These are phyloP conservation scores for Pyrenophora teres DNA, from an alignment of 2,329 filamentous ascomycete species.

Conservation along the genomic window DNA sequence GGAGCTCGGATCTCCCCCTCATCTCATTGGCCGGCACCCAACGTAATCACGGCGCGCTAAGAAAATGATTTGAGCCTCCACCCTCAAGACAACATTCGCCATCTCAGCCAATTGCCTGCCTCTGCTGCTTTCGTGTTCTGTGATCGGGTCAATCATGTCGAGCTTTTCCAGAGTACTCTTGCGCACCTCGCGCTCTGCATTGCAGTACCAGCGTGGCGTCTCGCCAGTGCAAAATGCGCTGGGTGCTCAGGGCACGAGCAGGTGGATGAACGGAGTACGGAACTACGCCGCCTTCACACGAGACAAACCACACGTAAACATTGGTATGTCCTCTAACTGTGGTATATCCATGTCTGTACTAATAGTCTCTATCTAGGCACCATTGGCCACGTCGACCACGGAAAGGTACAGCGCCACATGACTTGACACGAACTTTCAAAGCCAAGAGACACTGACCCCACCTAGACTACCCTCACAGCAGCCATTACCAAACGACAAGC, in stretches of 20 bases:
- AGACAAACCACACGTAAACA: conserved; percentile 97
- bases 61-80: conserved; percentile 36
- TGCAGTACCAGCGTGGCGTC: conserved; percentile 67
- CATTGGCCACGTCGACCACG: conserved; percentile 99
- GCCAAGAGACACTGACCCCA: conserved; percentile 15
- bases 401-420: conserved; percentile 69
- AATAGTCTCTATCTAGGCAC: conserved; percentile 66
- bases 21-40: conserved; percentile 22
- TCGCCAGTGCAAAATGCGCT: conserved; percentile 78
- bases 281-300: conserved; percentile 76
- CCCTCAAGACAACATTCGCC: conserved; percentile 20
- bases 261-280: conserved; percentile 68
- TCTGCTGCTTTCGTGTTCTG: conserved; percentile 7
- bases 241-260: conserved; percentile 65
- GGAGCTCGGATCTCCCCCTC: conserved; percentile 26
- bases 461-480: conserved; percentile 92
- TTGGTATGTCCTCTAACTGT: conserved; percentile 64
- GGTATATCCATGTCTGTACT: conserved; percentile 4
- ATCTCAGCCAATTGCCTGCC: conserved; percentile 35
- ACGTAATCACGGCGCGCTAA: conserved; percentile 34
- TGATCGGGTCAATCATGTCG: conserved; percentile 64
- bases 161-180: conserved; percentile 80
- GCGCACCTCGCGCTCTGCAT: conserved; percentile 77
- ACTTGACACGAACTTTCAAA: conserved; percentile 16
- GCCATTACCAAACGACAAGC: conserved; percentile 98